Evolutionary conservation across 495 filamentous ascomycete species (phyloP).

Genomic region (Immersiella caudata): DNA sequence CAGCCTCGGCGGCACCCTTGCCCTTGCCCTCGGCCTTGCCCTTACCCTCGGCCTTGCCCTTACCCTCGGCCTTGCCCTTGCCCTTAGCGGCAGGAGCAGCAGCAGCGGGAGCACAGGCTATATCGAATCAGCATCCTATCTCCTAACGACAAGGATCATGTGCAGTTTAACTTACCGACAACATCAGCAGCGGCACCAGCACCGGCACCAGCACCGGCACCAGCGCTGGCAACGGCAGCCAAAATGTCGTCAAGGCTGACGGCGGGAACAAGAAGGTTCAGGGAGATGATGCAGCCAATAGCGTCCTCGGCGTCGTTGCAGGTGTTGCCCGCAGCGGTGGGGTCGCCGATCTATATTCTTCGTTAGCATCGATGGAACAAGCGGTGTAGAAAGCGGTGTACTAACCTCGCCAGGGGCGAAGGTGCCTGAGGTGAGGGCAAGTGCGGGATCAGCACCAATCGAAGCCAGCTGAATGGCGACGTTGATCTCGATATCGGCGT

Average conservation of each 20-base stretch:
- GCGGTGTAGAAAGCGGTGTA: not conserved
- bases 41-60: not conserved
- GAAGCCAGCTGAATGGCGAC: constrained; percentile 58
- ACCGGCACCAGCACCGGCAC: constrained; percentile 38
- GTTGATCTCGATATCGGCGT: constrained; percentile 58
- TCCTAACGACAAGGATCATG: not conserved
- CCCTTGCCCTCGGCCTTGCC: not conserved
- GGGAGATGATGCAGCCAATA: constrained; percentile 64
- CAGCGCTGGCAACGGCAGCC: constrained; percentile 50
- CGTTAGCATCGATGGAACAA: constrained; percentile 18
- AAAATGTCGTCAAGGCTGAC: constrained; percentile 58
- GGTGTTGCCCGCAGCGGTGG: constrained; percentile 60
- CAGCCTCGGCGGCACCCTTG: constrained; percentile 40
- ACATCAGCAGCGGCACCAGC: constrained; percentile 44
- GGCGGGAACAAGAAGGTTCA: constrained; percentile 61
- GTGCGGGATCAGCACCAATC: constrained; percentile 60
- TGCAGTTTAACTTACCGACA: constrained; percentile 24
- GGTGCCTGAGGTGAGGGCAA: constrained; percentile 59
- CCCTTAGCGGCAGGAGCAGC: constrained; percentile 15
- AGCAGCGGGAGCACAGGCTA: constrained; percentile 28
- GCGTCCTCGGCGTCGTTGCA: constrained; percentile 56
- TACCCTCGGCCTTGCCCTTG: not conserved
- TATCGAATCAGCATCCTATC: not conserved
- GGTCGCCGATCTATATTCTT: constrained; percentile 49
- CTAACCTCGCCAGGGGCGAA: constrained; percentile 61